Evolutionary conservation across 192 early-diverging fungal genomes (phyloP), one percentile per base, ranked within the genome.

Genomic region (Glomus cerebriforme): DNA sequence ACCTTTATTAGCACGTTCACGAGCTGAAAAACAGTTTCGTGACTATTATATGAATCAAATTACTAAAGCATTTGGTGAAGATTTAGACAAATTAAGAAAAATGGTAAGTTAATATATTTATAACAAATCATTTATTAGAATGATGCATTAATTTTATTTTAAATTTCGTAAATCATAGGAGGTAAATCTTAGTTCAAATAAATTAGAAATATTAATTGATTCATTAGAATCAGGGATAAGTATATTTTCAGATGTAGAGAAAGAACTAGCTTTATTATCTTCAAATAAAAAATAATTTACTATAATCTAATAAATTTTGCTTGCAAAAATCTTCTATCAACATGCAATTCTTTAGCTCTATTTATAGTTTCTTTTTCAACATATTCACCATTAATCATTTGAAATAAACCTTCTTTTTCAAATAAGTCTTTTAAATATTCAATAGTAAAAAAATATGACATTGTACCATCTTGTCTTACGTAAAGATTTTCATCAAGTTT

Each of bases 391-490:
- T 86, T 83, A 6, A 88, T 77, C 1, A 88, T 85, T 15, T 85
- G 83, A 63, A 92, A 92, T 39, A 71, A 71, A 0, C 91, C 91
- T 58, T 92, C 87, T n/a, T 76, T 80, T 45, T 89, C 88, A 84
- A 95, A 95, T 24, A 91, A 65, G 8, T 81, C 79, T 43, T 81
- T 85, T 37, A 94, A 81, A 49, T 91, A 85, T 39, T 92, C 89
- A 0, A 80, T 74, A 0, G 92, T 91, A 82, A 98, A 99, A 83
- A 98, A 99, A 79, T 96, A 97, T 4, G 94, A 94, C 82, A 96
- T 86, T 0, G 97, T 99, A 12, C 96, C 95, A 86, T 99, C 98
- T 73, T 97, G 96, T 31, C 98, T 93, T 49, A 97, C 94, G 85
- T 99, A 99, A 58, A 99, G 87, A 82, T 98, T 97, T 34, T 95